Base-by-base conservation (phyloP, 768 basidiomycete genomes). In the Neoboletus magnificus region DNA sequence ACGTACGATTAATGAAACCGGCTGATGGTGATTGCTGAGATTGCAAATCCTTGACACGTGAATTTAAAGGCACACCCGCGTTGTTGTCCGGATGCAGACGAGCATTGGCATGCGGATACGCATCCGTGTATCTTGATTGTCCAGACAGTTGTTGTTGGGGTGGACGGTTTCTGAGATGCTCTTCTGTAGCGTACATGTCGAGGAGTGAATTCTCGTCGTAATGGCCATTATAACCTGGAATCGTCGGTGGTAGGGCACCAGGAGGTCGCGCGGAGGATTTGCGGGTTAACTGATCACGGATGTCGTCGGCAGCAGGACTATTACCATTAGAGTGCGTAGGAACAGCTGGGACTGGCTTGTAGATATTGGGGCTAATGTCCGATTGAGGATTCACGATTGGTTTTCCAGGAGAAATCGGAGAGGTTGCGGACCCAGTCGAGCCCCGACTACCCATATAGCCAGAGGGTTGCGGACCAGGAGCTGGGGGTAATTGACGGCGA, bases 261-360 rank as follows among this genome's bases (percentile, higher is more conserved):
- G 67, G 62, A 22, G 70, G 71, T 47, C 70, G 68, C 9, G 59
- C 37, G 1, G 69, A 71, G 23, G 63, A 5, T 48, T 59, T 67
- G 2, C 58, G 65, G 10, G 50, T 37, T 2, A 67, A 22, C 8
- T 58, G 56, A 39, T 65, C 63, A 39, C 59, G 69, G 36, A 61
- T 40, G 41, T 69, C 66, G 18, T 66, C 69, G 4, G 33, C 23
- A 4, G 44, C 52, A 20, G 50, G 44, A 15, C 37, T 23, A 7
- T 52, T 49, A 11, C 59, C 59, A n/a, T 64, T 64, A 5, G 47
- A 8, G 20, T 55, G 54, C 7, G 50, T 32, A 2, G 69, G 70
- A 11, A 71, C 60, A 2, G 69, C 62, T 8, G 70, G 70, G 4
- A 71, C 69, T 13, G 70, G 69, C 52, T 71, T 71, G 58, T 69